phyloP scores from a whole-genome alignment of 2,329 filamentous ascomycete genomes.

The Arthrinium puccinioides region DNA sequence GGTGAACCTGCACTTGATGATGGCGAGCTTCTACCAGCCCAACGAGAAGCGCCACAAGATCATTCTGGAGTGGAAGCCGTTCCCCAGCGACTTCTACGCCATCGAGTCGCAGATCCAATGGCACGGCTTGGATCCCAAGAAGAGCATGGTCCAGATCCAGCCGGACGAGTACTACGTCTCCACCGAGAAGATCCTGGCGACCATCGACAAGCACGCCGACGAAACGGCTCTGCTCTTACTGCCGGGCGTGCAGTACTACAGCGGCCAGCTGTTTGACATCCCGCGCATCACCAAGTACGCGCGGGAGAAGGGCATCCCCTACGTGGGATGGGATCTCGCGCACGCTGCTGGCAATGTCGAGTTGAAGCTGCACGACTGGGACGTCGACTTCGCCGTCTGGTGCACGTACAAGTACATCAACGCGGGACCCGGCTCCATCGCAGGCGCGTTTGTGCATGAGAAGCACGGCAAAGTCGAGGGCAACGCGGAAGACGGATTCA shows the following conservation, averaged over 20 bases:
- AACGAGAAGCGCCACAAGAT: conserved; percentile 63
- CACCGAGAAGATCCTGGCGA: conserved; percentile 62
- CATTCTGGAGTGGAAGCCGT: conserved; percentile 83
- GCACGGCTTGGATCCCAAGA: conserved; percentile 59
- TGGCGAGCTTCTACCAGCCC: conserved; percentile 79
- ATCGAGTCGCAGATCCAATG: conserved; percentile 72
- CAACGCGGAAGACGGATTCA: conserved; percentile 25
- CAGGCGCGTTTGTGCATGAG: conserved; percentile 74
- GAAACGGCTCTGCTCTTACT: conserved; percentile 71
- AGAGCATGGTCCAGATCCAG: conserved; percentile 68
- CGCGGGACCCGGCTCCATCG: conserved; percentile 74
- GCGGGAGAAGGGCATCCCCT: conserved; percentile 54
- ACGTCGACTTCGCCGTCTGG: conserved; percentile 87
- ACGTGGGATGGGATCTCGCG: conserved; percentile 82
- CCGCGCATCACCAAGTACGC: conserved; percentile 71
- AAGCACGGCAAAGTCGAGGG: conserved; percentile 52
- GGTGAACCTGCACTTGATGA: conserved; percentile 70
- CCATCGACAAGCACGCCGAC: conserved; percentile 68
- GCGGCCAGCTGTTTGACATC: conserved; percentile 83
- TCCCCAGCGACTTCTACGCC: conserved; percentile 84
- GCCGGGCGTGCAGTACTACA: conserved; percentile 88
- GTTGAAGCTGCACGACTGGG: conserved; percentile 75
- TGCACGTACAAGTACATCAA: conserved; percentile 96
- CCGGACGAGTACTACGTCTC: conserved; percentile 57
- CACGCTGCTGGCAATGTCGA: conserved; percentile 82